Evolutionary conservation across 345 rosid species (phyloP), one percentile per base, ranked within the genome.

Genomic region (Draba incana): DNA sequence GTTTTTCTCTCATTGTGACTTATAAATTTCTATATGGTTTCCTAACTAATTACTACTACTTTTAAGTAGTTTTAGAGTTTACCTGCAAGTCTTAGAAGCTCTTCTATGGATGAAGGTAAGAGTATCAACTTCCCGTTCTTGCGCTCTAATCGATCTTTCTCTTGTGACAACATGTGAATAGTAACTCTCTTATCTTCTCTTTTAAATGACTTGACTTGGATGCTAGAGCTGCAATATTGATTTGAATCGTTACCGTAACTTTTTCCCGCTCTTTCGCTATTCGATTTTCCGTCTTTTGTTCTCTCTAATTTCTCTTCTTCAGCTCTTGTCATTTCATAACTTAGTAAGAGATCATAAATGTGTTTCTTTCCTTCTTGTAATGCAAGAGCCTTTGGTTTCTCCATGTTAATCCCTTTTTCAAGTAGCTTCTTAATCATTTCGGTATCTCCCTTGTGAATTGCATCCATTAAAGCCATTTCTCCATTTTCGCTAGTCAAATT

Each of bases 71-170:
- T 72, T 64, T 46, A 58, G 60, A 71, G 75, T 90, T 86, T 88
- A 91, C 97, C 90, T 52, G 95, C 89, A 77, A 88, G 62, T 69
- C 64, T 77, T 82, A 93, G 87, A 71, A 93, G 84, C 78, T 86
- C 96, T 58, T 84, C 84, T 35, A 93, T 79, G 35, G 97, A 84
- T 74, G 82, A 73, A 49, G 99, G 99, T 71, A 93, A 85, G 69
- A 88, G 23, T 48, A 90, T 86, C 64, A 93, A 80, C 86, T 85
- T 90, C 57, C 81, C 80, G 2, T 35, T 75, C 48, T 50, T 78
- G 56, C 57, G 54, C 15, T 79, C 70, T 63, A 81, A 54, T 64
- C 68, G 31, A 54, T 77, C 66, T 74, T 71, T 70, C 66, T 41
- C 71, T 52, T 79, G 81, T 38, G 72, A 66, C 76, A 66, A 76